phyloP scores from a whole-genome alignment of 202 grass and related monocot genomes.

The Hordeum pubiflorum region DNA sequence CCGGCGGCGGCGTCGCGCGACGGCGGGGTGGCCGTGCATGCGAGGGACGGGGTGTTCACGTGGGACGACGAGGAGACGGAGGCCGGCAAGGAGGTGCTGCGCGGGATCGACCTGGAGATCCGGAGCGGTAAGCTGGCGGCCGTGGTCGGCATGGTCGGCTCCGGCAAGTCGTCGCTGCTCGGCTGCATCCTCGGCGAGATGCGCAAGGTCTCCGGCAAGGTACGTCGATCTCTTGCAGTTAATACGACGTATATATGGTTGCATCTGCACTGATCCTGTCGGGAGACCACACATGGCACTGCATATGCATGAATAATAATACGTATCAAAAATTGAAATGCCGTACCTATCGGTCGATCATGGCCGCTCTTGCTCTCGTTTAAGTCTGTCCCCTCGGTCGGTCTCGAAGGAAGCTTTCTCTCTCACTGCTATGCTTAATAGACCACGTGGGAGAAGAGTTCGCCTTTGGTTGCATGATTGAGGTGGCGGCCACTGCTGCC shows the following conservation, averaged over 20 bases:
- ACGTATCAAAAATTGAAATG: too few species aligned
- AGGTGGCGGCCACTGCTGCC: too few species aligned
- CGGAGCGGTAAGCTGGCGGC: conserved; percentile 51
- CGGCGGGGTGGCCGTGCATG: conserved; percentile 46
- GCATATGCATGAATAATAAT: too few species aligned
- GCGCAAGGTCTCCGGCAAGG: conserved; percentile 79
- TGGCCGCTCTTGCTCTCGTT: too few species aligned
- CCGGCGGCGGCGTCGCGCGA: not conserved
- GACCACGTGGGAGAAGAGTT: not conserved
- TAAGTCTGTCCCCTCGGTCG: not conserved
- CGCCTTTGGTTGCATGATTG: not conserved
- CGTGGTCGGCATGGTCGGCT: conserved; percentile 77
- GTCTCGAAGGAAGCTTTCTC: not conserved
- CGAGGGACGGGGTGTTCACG: conserved; percentile 52
- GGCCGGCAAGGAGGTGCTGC: conserved; percentile 30
- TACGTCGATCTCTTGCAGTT: not conserved
- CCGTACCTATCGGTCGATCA: too few species aligned
- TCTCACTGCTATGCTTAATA: not conserved
- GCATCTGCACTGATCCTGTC: not conserved
- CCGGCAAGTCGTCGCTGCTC: conserved; percentile 93
- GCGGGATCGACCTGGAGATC: conserved; percentile 59
- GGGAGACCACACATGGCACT: too few species aligned
- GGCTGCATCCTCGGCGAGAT: conserved; percentile 83
- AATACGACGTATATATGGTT: not conserved
- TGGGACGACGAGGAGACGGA: conserved; percentile 74